phyloP scores from a whole-genome alignment of 257 asterid genomes.

The Capsicum rhomboideum region DNA sequence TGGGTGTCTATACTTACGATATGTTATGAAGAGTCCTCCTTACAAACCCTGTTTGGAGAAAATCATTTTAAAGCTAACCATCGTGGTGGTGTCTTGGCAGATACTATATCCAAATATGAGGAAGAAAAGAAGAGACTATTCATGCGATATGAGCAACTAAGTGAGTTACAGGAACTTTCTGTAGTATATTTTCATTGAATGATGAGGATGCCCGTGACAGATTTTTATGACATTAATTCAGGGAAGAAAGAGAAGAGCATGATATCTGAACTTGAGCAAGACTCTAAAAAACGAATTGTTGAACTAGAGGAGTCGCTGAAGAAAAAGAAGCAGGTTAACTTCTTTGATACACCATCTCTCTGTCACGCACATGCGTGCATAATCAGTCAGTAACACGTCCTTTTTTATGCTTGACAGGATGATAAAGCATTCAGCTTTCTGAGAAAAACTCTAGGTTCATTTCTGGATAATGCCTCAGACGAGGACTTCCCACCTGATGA shows the following conservation, averaged over 20 bases:
- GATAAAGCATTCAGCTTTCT: slow-evolving; percentile 84
- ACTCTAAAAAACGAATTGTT: slow-evolving; percentile 47
- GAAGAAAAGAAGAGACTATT: slow-evolving; percentile 71
- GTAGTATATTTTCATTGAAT: slow-evolving; percentile 1
- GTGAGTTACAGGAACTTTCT: slow-evolving; percentile 35
- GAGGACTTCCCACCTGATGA: slow-evolving; percentile 83
- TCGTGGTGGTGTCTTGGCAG: slow-evolving; percentile 30
- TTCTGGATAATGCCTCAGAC: slow-evolving; percentile 84
- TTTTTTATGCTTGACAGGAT: slow-evolving; percentile 44
- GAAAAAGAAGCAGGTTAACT: slow-evolving; percentile 86
- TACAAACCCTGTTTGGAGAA: background rate
- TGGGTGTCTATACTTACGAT: background rate
- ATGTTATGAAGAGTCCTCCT: background rate
- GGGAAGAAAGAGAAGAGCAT: slow-evolving; percentile 90
- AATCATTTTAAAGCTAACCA: background rate
- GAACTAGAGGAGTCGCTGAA: slow-evolving; percentile 85
- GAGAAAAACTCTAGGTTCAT: slow-evolving; percentile 76
- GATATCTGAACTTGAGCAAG: slow-evolving; percentile 70
- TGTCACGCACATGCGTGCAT: background rate
- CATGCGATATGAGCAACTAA: slow-evolving; percentile 68
- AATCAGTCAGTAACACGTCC: background rate
- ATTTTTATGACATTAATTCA: slow-evolving; percentile 11
- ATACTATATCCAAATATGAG: slow-evolving; percentile 63
- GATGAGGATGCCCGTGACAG: background rate
- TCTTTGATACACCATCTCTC: background rate